Evolutionary conservation across 192 early-diverging fungal genomes (phyloP).

Genomic region (Pilobolus umbonatus): DNA sequence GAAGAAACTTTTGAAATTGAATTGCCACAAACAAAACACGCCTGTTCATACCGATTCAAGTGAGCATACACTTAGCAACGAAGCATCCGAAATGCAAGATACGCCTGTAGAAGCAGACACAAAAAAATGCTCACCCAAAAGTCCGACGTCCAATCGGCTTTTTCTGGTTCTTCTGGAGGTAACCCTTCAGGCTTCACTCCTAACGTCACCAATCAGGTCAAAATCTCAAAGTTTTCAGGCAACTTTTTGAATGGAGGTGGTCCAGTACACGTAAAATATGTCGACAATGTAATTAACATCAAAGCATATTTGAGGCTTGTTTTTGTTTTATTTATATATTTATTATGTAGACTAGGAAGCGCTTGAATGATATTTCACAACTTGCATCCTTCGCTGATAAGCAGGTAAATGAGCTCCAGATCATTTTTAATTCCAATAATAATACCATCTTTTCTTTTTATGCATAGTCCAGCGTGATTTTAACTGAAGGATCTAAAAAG

Average conservation of each 20-base stretch:
- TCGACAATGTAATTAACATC: not conserved
- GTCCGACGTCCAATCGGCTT: conserved; percentile 2
- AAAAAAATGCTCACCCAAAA: conserved; percentile 1
- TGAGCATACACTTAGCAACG: not conserved
- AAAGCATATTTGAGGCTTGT: not conserved
- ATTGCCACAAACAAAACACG: conserved; percentile 2
- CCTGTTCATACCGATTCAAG: conserved; percentile 3
- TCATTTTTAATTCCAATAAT: not conserved
- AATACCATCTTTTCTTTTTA: not conserved
- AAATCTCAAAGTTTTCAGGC: conserved; percentile 5
- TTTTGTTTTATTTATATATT: not conserved
- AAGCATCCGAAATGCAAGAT: conserved; percentile 6
- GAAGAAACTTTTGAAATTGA: conserved; percentile 4
- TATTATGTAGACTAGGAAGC: not conserved
- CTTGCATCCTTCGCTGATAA: not conserved
- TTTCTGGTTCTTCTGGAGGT: conserved; percentile 3
- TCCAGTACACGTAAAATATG: not conserved
- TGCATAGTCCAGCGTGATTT: not conserved
- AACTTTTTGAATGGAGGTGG: conserved; percentile 10
- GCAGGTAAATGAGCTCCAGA: not conserved
- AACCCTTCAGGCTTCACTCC: too few relatives aligned
- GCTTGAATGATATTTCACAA: not conserved
- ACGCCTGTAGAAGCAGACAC: not conserved
- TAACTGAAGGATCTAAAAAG: not conserved
- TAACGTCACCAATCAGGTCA: not conserved